These are phyloP conservation scores for Tolypocladium endophyticum DNA, from an alignment of 2,329 filamentous ascomycete genomes.

Conservation along the genomic window DNA sequence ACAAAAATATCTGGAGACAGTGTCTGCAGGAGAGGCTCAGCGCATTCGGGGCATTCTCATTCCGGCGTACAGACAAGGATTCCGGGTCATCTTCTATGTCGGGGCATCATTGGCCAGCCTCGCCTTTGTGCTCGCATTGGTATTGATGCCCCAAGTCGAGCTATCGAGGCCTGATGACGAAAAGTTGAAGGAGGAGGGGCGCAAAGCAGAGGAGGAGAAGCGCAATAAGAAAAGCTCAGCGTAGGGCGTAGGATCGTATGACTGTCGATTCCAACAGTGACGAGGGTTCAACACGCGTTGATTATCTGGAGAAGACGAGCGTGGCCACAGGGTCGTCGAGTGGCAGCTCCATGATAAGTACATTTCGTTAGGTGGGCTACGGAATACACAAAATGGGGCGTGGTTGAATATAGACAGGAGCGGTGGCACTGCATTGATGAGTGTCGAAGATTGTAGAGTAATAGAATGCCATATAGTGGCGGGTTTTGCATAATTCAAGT, in stretches of 20 bases:
- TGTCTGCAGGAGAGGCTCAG: slow-evolving; percentile 17
- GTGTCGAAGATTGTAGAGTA: not conserved
- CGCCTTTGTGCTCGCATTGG: slow-evolving; percentile 25
- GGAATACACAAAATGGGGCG: not conserved
- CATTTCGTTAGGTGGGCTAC: not conserved
- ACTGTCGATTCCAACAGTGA: not conserved
- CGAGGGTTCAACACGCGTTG: not conserved
- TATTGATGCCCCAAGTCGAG: slow-evolving; percentile 28
- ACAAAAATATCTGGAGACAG: slow-evolving; percentile 16
- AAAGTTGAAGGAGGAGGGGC: slow-evolving; percentile 24
- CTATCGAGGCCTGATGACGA: slow-evolving; percentile 24
- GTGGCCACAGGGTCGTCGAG: not conserved
- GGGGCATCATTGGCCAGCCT: slow-evolving; percentile 23
- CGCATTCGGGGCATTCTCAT: slow-evolving; percentile 18
- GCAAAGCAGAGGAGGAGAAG: slow-evolving; percentile 9
- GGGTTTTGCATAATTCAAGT: not conserved
- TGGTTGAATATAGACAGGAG: not conserved
- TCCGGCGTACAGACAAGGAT: slow-evolving; percentile 24
- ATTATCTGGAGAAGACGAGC: not conserved
- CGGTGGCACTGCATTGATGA: not conserved
- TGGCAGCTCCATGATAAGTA: not conserved
- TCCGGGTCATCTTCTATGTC: slow-evolving; percentile 27
- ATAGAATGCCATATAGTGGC: not conserved
- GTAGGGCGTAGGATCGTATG: not conserved
- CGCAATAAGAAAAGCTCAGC: slow-evolving; percentile 2